Base-by-base conservation (phyloP, 2,329 filamentous ascomycete species). In the Didymella pomorum region DNA sequence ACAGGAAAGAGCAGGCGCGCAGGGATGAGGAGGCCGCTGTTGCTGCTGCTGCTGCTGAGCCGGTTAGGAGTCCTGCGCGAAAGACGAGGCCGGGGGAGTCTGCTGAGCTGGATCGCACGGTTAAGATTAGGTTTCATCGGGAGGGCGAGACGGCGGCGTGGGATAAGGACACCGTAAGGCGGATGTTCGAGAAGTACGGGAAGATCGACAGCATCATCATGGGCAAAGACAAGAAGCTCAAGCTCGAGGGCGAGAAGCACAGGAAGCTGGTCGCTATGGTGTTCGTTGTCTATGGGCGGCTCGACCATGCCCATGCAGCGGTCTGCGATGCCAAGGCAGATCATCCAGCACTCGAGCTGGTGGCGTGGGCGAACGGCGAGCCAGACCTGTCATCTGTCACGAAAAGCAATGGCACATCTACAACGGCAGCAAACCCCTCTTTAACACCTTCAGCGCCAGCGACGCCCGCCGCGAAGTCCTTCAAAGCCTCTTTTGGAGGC, bases 231-330 rank as follows among this genome's bases (percentile, higher is more conserved):
- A 87, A 86, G 70, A 83, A 83, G 62, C 66, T 76, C 5, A 79
- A 80, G 6, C 63, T 82, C 3, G 79, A 79, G 6, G 82, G 82
- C 4, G 78, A 78, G 54, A 81, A 81, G 56, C 81, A 83, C 62
- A 83, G 84, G 64, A 82, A 81, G 56, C 72, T 80, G 2, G 74
- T 84, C 53, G 83, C 80, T 5, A 84, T 80, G 1, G 85, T 81
- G 0, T 80, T 86, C 44, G 75, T 88, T 14, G 79, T 87, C 14
- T 88, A 83, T 71, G 75, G 78, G 3, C 86, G 84, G 4, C 80
- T 88, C 33, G 83, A 87, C 46, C 80, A 83, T 52, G 84, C 86
- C 0, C 82, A 87, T 66, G 79, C 83, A 3, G 84, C 85, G 9
- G 82, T 87, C 2, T 68, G 80, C 41, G 84, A 87, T 62, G 79